Base-by-base conservation (phyloP, 768 basidiomycete species). In the Sporobolomyces pararoseus region DNA sequence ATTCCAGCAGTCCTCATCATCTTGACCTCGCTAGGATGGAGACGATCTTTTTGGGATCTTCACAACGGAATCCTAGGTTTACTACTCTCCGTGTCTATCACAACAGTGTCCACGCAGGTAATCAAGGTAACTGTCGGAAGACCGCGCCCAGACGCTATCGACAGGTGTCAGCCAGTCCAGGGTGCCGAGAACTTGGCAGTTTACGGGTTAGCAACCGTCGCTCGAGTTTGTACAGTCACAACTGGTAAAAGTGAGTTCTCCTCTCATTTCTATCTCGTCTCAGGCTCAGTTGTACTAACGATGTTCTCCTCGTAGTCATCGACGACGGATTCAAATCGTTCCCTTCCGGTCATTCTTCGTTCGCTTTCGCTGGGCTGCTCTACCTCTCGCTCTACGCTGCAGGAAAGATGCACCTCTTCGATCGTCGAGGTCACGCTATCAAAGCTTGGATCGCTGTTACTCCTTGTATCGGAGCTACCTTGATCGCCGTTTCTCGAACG, bases 401-500 rank as follows among this genome's bases (percentile, higher is more conserved):
- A 16, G 96, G 94, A 3, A 97, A 98, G 79, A 81, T 95, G 75
- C 93, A 94, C 76, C 81, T 98, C 7, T 95, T 92, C 71, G 92
- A 96, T 78, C 82, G 82, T 50, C 61, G 76, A 52, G 67, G 77
- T 29, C 61, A 64, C 37, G 66, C 87, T 84, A 80, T 84, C 29
- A 93, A 92, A 78, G 87, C 89, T 19, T 99, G 94, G 94, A 78
- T 94, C 49, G 83, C 89, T 0, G 75, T 93, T 0, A 79, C 85
- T 0, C 96, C 95, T 3, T 84, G 95, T 53, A 80, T 86, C 37
- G 92, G 84, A 13, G 93, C 91, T 3, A 82, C 78, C 1, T 76
- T 81, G 72, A 79, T 83, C 44, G 81, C 81, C 23, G 86, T 93
- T 61, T 89, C 88, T 9, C 86, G 94, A 25, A 93, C 90, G 3